Base-by-base conservation (phyloP, 1,284 basidiomycete genomes). In the Acaromyces ingoldii region DNA sequence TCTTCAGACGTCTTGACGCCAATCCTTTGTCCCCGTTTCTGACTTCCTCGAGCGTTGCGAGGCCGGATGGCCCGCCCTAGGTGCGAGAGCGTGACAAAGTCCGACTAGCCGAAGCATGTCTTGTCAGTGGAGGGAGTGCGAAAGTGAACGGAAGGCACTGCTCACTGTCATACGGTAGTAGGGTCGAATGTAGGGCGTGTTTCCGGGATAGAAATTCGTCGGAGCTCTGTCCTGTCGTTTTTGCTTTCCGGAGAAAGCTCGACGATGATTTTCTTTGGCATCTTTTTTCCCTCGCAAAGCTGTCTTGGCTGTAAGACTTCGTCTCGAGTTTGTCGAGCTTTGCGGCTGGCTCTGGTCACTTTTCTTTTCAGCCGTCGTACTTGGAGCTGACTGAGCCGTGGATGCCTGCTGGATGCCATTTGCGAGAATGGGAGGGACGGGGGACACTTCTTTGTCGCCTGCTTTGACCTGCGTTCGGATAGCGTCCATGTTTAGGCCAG, bases 1-100 rank as follows among this genome's bases (percentile, higher is more conserved):
- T 63, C 60, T 51, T 65, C 63, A 2, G 55, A 57, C 44, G 53
- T 56, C 3, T 19, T 42, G n/a, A 61, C 61, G 10, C 58, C 63
- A 25, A 63, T 59, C 6, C 63, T 52, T n/a, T n/a, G n/a, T n/a
- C n/a, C n/a, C 29, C 22, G 17, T 11, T n/a, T 42, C 6, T 21
- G 1, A 6, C 39, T 42, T 9, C 50, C 56, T 4, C 26, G 24
- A 1, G 51, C 58, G 3, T n/a, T 33, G 10, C 44, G 22, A 19
- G 62, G 59, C 17, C 62, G 59, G 6, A 58, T 49, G 1, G 64
- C 64, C 4, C 53, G 43, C 4, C 56, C 58, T n/a, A 66, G 55
- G 36, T 66, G 64, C 13, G 52, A 42, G 17, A 66, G 55, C 0
- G 59, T 57, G 1, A 52, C 47, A 6, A 52, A 33, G 39, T 66